Evolutionary conservation across 1,139 yeast genomes (phyloP).

Genomic region (Suhomyces bolitotheri): DNA sequence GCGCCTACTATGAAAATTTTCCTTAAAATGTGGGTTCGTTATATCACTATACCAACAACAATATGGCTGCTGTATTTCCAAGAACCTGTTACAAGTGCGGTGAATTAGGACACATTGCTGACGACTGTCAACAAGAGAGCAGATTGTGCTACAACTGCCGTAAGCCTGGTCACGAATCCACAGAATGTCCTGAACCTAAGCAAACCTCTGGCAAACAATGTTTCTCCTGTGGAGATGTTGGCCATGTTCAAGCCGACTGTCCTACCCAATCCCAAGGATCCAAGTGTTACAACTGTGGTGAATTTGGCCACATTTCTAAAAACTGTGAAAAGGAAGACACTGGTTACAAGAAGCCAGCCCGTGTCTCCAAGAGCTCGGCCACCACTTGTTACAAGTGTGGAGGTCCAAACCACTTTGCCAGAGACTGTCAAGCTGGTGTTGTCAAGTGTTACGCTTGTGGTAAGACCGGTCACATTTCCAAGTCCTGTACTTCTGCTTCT

Average conservation of each 20-base stretch:
- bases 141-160: conserved; percentile 93
- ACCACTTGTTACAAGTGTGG: conserved; percentile 90
- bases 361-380: conserved; percentile 25
- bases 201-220: conserved; percentile 84
- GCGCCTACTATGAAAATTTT: conserved; percentile 13
- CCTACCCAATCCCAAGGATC: conserved; percentile 53
- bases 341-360: conserved; percentile 18
- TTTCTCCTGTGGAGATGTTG: conserved; percentile 78
- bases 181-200: conserved; percentile 85
- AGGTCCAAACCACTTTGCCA: conserved; percentile 90
- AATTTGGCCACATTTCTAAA: conserved; percentile 81
- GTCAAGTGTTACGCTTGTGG: conserved; percentile 94
- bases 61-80: conserved; percentile 68
- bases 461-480: conserved; percentile 82
- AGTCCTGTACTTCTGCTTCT: conserved; percentile 64
- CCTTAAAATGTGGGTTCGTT: conserved; percentile 3
- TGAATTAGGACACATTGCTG: conserved; percentile 89
- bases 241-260: conserved; percentile 71
- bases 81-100: conserved; percentile 93
- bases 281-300: conserved; percentile 60
- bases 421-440: conserved; percentile 77
- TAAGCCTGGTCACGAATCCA: conserved; percentile 86
- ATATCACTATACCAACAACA: conserved; percentile 3
- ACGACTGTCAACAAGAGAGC: conserved; percentile 77
- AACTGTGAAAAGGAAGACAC: conserved; percentile 53